Conservation (phyloP, 805 yeast species). For the Brettanomyces nanus region DNA sequence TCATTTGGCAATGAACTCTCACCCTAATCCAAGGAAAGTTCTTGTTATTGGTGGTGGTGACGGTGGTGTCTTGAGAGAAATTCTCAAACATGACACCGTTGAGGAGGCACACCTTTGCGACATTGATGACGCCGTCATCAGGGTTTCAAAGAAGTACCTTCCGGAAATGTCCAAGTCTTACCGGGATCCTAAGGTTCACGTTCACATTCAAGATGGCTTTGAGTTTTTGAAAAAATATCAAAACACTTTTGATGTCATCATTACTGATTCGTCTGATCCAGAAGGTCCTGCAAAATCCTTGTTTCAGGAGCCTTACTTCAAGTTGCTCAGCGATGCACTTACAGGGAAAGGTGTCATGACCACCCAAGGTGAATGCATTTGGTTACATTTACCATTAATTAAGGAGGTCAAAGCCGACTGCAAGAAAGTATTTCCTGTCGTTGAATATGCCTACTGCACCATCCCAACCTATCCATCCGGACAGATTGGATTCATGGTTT, state of each 20-base stretch:
- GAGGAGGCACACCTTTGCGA: constrained; percentile 91
- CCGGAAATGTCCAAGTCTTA: constrained; percentile 84
- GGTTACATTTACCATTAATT: constrained; percentile 84
- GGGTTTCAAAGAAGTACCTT: constrained; percentile 76
- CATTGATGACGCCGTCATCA: constrained; percentile 89
- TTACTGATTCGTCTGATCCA: constrained; percentile 96
- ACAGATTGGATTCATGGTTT: constrained; percentile 96
- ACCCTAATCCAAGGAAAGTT: constrained; percentile 89
- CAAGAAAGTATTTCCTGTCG: constrained; percentile 79
- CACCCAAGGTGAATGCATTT: constrained; percentile 93
- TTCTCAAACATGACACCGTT: constrained; percentile 79
- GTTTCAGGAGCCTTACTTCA: constrained; percentile 88
- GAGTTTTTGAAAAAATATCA: constrained; percentile 80
- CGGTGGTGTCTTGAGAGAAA: constrained; percentile 95
- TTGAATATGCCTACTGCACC: constrained; percentile 83
- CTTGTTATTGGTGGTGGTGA: constrained; percentile 98
- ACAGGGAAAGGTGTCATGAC: constrained; percentile 87
- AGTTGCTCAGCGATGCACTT: constrained; percentile 76
- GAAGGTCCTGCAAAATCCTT: constrained; percentile 96
- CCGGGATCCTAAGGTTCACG: constrained; percentile 80
- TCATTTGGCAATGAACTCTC: constrained; percentile 86
- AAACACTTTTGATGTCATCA: constrained; percentile 86
- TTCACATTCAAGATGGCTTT: constrained; percentile 96
- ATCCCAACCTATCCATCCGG: constrained; percentile 98
- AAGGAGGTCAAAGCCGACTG: constrained; percentile 78